Percentiles rank a stretch among this genome's conserved stretches.
Conservation (phyloP, 495 filamentous ascomycete species). For the Chaetomium fimeti region DNA sequence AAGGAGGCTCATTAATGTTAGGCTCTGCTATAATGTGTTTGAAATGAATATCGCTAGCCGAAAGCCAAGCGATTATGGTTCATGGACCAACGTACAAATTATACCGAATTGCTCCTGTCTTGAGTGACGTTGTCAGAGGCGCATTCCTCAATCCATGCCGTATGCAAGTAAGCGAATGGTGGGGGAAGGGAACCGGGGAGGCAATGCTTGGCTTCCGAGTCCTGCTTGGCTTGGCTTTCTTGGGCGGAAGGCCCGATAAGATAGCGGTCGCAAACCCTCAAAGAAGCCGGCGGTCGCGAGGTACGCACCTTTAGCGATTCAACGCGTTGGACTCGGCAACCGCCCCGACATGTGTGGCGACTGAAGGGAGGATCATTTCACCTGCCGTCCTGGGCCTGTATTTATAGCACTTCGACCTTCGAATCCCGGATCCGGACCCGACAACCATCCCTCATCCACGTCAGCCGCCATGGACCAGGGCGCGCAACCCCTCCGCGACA, state of each 20-base stretch:
- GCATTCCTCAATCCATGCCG: too few relatives aligned
- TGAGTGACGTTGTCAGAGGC: too few relatives aligned
- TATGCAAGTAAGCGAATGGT: too few relatives aligned
- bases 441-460: neutral
- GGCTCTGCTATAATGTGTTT: slow-evolving; percentile 2
- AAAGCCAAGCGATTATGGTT: neutral
- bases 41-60: neutral
- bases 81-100: neutral
- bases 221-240: neutral
- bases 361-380: neutral
- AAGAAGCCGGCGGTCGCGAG: neutral
- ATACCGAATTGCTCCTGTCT: neutral
- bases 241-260: neutral
- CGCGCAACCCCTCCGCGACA: slow-evolving; percentile 39
- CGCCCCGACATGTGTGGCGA: neutral
- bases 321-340: neutral
- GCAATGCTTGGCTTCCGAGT: too few relatives aligned
- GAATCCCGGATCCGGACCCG: neutral
- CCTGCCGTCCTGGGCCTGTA: neutral
- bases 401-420: neutral
- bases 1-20: neutral
- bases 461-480: slow-evolving; percentile 26
- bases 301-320: neutral
- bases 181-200: too few relatives aligned
- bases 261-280: neutral